Conservation (phyloP, 2,329 filamentous ascomycete species). For the Colletotrichum sojae region DNA sequence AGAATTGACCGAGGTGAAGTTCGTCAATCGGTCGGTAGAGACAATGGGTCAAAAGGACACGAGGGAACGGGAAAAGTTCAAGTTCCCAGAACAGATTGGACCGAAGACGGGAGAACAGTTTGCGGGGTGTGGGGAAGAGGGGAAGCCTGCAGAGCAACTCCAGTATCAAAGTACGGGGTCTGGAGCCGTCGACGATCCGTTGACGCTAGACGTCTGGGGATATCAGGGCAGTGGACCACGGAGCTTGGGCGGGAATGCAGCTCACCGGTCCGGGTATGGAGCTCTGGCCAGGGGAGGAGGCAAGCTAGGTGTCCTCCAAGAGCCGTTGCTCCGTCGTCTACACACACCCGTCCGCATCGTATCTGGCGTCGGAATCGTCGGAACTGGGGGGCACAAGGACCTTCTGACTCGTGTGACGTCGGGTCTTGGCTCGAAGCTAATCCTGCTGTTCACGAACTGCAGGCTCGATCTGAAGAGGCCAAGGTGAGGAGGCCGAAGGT, state of each 20-base stretch:
- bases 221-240: slow-evolving; percentile 19
- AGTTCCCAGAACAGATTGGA: slow-evolving; percentile 25
- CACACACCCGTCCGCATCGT: not conserved
- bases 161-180: slow-evolving; percentile 26
- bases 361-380: slow-evolving; percentile 22
- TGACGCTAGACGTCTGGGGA: slow-evolving; percentile 29
- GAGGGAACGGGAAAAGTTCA: slow-evolving; percentile 26
- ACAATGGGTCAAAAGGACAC: slow-evolving; percentile 27
- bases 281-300: slow-evolving; percentile 7
- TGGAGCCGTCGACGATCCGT: slow-evolving; percentile 35
- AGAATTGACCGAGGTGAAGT: slow-evolving; percentile 30
- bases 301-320: not conserved
- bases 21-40: slow-evolving; percentile 19
- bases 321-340: slow-evolving; percentile 4
- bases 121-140: slow-evolving; percentile 46
- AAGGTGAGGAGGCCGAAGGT: slow-evolving; percentile 8
- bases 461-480: slow-evolving; percentile 14
- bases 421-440: slow-evolving; percentile 16
- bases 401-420: slow-evolving; percentile 17
- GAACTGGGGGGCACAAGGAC: not conserved
- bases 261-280: not conserved
- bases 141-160: slow-evolving; percentile 26
- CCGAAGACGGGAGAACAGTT: slow-evolving; percentile 38
- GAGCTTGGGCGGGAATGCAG: slow-evolving; percentile 16
- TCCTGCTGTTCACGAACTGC: slow-evolving; percentile 14